These are phyloP conservation scores for Margaritispora aquatica DNA, from an alignment of 495 filamentous ascomycete genomes.

Conservation along the genomic window DNA sequence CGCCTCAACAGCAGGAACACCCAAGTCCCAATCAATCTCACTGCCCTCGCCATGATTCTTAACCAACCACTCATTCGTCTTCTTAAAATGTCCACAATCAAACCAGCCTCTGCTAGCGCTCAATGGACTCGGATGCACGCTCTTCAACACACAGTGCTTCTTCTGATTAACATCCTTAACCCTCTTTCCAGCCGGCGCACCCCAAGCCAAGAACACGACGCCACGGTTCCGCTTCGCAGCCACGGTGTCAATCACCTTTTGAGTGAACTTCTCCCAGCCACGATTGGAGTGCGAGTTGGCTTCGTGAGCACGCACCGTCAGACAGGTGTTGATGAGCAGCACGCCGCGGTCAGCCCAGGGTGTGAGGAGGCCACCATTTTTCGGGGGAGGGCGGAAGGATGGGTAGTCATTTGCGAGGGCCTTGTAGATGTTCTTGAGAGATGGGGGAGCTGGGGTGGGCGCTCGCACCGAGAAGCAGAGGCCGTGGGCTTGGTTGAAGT, in stretches of 20 bases:
- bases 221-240: slow-evolving; percentile 65
- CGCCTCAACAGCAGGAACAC: slow-evolving; percentile 5
- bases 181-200: slow-evolving; percentile 68
- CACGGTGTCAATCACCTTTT: slow-evolving; percentile 82
- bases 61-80: slow-evolving; percentile 84
- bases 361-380: slow-evolving; percentile 71
- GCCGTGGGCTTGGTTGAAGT: slow-evolving; percentile 90
- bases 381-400: slow-evolving; percentile 63
- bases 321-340: slow-evolving; percentile 83
- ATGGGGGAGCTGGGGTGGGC: slow-evolving; percentile 80
- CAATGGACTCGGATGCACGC: slow-evolving; percentile 86
- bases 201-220: slow-evolving; percentile 95
- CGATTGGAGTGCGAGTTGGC: slow-evolving; percentile 74
- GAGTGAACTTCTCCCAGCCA: slow-evolving; percentile 92
- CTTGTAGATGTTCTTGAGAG: slow-evolving; percentile 86
- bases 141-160: slow-evolving; percentile 74
- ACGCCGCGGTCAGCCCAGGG: slow-evolving; percentile 94
- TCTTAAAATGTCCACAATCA: slow-evolving; percentile 78
- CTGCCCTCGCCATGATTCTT: slow-evolving; percentile 67
- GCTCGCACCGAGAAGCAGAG: slow-evolving; percentile 90
- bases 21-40: slow-evolving; percentile 84
- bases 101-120: slow-evolving; percentile 80
- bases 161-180: slow-evolving; percentile 60
- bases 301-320: slow-evolving; percentile 85
- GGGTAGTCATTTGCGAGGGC: slow-evolving; percentile 84